Base-by-base conservation (phyloP, 2,329 filamentous ascomycete species). In the Endothia cerciana region DNA sequence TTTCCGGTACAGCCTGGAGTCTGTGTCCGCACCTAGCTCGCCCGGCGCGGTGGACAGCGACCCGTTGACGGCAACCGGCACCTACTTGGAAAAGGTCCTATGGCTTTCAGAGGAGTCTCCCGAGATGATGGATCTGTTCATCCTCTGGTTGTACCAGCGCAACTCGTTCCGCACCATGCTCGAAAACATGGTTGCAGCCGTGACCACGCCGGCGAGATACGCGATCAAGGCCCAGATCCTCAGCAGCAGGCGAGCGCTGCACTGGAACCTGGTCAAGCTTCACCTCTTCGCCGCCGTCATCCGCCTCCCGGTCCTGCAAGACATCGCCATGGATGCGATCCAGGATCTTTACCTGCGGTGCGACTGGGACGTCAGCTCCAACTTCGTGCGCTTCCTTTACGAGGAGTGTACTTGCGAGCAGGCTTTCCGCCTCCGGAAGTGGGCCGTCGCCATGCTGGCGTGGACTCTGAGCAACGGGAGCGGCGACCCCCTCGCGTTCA, bases 381-480 rank as follows among this genome's bases (percentile, higher is more conserved):
- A 76, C 33, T 80, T 88, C 58, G 75, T 87, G 64, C 73, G 75
- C 63, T 85, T 82, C 68, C 77, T 87, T 13, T 88, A 87, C 74
- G 80, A 76, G n/a, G 79, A 83, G 69, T 85, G 83, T 72, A 81
- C 85, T 60, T 73, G 81, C 15, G 73, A 79, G 36, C 77, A 81
- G 43, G 80, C 84, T 62, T 80, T 83, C 49, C 81, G 85, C 11
- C 77, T 88, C 47, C 82, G 85, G 58, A 83, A 84, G 69, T 88
- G 85, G 85, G 81, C 84, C 63, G 84, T 87, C 6, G 85, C 85
- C 65, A 87, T 87, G 84, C 79, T 85, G 17, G 84, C 84, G n/a
- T 87, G 84, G 79, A 81, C 81, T 2, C 78, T 86, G 74, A 74
- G 73, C 62, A 73, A 74, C 66, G 69, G 73, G 60, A 30, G 68